A percentile compares a stretch with the other conserved stretches of the same genome.
phyloP scores from a whole-genome alignment of 345 rosid species.

The Euphorbia peplus region DNA sequence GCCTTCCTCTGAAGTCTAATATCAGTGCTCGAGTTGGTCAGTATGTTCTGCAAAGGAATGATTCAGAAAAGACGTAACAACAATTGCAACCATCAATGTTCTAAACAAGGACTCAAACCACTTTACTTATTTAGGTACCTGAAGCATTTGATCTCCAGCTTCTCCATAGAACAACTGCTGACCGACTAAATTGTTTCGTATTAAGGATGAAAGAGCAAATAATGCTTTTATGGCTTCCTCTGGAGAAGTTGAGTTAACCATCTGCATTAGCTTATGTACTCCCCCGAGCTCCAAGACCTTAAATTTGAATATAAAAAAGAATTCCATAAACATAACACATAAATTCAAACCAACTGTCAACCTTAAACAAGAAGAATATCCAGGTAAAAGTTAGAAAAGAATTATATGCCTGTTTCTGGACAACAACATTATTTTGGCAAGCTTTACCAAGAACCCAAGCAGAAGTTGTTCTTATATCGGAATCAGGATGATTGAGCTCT shows the following conservation, averaged over 20 bases:
- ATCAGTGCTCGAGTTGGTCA: slow-evolving; percentile 55
- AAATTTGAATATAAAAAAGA: slow-evolving; percentile 12
- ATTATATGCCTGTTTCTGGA: slow-evolving; percentile 65
- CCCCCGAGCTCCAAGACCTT: slow-evolving; percentile 81
- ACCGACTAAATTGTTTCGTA: slow-evolving; percentile 63
- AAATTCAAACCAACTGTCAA: too few relatives aligned
- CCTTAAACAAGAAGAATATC: neutral
- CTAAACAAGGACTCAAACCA: neutral
- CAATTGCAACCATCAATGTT: slow-evolving; percentile 2
- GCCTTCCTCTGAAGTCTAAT: slow-evolving; percentile 73
- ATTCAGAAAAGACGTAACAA: slow-evolving; percentile 1
- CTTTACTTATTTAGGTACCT: slow-evolving; percentile 41
- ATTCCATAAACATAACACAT: neutral
- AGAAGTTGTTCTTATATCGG: slow-evolving; percentile 66
- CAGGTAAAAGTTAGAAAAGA: neutral
- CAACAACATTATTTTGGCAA: slow-evolving; percentile 77
- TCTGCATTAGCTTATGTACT: slow-evolving; percentile 52
- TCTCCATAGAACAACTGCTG: slow-evolving; percentile 74
- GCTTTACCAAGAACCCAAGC: slow-evolving; percentile 97
- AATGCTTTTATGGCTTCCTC: slow-evolving; percentile 93
- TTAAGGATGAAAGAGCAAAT: slow-evolving; percentile 81
- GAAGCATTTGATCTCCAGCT: slow-evolving; percentile 80
- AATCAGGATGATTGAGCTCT: slow-evolving; percentile 64
- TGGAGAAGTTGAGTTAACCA: slow-evolving; percentile 56
- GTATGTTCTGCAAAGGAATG: slow-evolving; percentile 46